Percentiles rank a stretch among this genome's conserved stretches.
Evolutionary conservation across 345 rosid genomes (phyloP).

Genomic region (Mercurialis annua): DNA sequence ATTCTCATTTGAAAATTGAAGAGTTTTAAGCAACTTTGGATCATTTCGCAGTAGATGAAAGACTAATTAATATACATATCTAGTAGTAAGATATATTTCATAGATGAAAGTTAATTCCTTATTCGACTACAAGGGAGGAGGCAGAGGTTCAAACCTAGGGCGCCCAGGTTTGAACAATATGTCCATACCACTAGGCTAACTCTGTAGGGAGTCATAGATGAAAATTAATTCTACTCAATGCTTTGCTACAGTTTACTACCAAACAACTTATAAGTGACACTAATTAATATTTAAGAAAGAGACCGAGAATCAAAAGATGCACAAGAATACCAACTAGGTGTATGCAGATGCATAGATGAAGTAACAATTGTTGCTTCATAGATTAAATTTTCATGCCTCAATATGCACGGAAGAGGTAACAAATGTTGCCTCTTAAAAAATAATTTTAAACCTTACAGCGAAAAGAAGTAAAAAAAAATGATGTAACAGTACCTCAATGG

Average conservation of each 20-base stretch:
- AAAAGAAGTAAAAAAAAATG: background rate
- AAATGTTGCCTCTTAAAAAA: background rate
- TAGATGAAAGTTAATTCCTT: too few species aligned
- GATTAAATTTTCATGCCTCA: constrained; percentile 44
- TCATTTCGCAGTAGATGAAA: too few species aligned
- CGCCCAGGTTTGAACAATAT: too few species aligned
- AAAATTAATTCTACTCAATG: background rate
- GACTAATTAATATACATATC: background rate
- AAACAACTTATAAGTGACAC: background rate
- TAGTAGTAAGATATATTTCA: too few species aligned
- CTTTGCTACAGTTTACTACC: background rate
- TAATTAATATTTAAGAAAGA: background rate
- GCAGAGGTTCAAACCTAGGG: too few species aligned
- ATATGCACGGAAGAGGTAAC: background rate
- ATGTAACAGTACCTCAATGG: constrained; percentile 60
- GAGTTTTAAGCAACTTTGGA: background rate
- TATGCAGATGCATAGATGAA: background rate
- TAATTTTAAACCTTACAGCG: constrained; percentile 44
- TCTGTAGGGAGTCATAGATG: too few species aligned
- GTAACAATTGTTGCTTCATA: background rate
- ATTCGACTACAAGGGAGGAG: too few species aligned
- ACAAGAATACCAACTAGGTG: background rate
- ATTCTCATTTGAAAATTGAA: background rate
- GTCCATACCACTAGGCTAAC: too few species aligned
- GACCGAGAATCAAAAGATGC: background rate